Evolutionary conservation across 495 filamentous ascomycete genomes (phyloP), one percentile per base, ranked within the genome.

Genomic region (Penicillium verhagenii): DNA sequence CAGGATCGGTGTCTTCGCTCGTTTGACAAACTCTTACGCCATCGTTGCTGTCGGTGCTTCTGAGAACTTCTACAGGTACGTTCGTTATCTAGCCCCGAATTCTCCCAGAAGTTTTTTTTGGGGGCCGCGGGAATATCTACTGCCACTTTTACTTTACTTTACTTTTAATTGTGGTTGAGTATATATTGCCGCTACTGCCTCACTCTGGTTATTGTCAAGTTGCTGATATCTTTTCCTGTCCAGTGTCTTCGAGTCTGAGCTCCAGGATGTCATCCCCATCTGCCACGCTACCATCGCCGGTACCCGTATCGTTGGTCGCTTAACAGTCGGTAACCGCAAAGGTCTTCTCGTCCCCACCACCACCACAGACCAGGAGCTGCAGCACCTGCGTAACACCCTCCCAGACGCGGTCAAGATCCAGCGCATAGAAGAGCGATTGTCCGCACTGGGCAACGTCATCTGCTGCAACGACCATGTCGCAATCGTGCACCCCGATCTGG

Each of bases 221-320:
- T n/a, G n/a, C n/a, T n/a, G n/a, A n/a, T n/a, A n/a, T n/a, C n/a
- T n/a, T n/a, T n/a, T n/a, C n/a, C n/a, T n/a, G n/a, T 19, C 43
- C 23, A 78, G 78, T 79, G 81, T 97, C 61, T 98, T 98, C 79
- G 95, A 98, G 78, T 85, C 94, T 52, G 94, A 98, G 76, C 79
- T 98, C 29, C 90, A 94, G 79, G 95, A 97, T 77, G 87, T 96
- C 52, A 96, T 98, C 50, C 94, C 94, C 56, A 96, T 97, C 75
- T 96, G 92, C 75, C 89, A 93, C 67, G 90, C 91, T 50, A 96
- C 92, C n/a, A 97, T 98, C 67, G 92, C 91, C 25, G 95, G 94
- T 53, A 98, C 93, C 29, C 80, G 93, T 55, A 97, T 98, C 70
- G 86, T 98, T 65, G 94, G 94, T 40, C 85, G 93, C 66, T 80